Base-by-base conservation (phyloP, 768 basidiomycete species). In the Strobilomyces confusus region DNA sequence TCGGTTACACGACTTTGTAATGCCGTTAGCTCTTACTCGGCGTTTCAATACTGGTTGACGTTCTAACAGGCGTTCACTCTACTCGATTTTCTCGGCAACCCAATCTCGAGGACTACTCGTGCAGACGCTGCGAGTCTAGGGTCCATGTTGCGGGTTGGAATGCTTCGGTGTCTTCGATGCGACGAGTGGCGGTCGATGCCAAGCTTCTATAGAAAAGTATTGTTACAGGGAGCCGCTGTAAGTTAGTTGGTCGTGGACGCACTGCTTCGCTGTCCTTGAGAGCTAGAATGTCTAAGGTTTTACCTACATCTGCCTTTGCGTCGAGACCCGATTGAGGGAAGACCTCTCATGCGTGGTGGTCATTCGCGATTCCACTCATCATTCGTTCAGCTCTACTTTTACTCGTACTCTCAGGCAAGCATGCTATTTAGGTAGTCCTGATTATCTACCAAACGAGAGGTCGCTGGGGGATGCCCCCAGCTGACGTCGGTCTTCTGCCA, bases 1-100 rank as follows among this genome's bases (percentile, higher is more conserved):
- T 29, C 32, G 53, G 30, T 36, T 46, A 44, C 25, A 34, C 22
- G 15, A 34, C n/a, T 26, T 51, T 52, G 61, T 53, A 51, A 30
- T 51, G 36, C 34, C 49, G 26, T 38, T 30, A 7, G n/a, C 29
- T 40, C 37, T 43, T 13, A 20, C 9, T 22, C 36, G 45, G 29
- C 19, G 34, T 40, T 19, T 12, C 36, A 12, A 36, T 32, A 14
- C 32, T 4, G 23, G 51, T 44, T 17, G 40, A 49, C 38, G 20
- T n/a, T 44, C 17, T 25, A 23, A 25, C 33, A n/a, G 26, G 38
- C 15, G 15, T 9, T 36, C 22, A 19, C 5, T 25, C 40, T 20
- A 20, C 29, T 23, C 33, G 2, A 15, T 17, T 43, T 38, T 43
- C 44, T 48, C 36, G 11, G 37, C 23, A 20, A 9, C 47, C 23